Base-by-base conservation (phyloP, 139 green algal species). In the Coccomyxa sp. region DNA sequence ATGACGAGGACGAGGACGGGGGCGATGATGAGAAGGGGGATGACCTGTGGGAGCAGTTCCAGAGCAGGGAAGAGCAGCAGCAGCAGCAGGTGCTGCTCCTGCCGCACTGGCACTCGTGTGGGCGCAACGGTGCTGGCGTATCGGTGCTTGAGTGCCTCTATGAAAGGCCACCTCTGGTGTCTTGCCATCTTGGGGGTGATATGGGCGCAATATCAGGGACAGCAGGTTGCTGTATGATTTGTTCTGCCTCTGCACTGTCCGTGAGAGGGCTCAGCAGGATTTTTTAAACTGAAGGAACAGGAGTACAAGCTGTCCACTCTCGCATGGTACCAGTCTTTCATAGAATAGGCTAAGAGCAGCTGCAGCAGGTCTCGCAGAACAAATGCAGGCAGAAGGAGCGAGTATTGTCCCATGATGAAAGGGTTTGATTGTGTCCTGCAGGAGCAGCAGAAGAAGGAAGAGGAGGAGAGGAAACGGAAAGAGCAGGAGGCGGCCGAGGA, bases 21-120 rank as follows among this genome's bases (percentile, higher is more conserved):
- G 24, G 68, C 24, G 39, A 58, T 58, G 12, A 78, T 50, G 6
- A 16, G 10, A 78, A 88, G 72, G 79, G 85, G 22, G 85, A 89
- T 71, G 77, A 84, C 34, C 68, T 89, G 70, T 89, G 85, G 85
- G 78, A 73, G 9, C 82, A 89, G 79, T 89, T 89, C 76, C 72
- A 87, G 82, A 79, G 75, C 9, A 73, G 80, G 9, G 85, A 87
- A 78, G 55, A 77, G 50, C 68, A 83, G 58, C 75, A 87, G 84
- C 73, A 81, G 78, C 73, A 78, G 78, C 74, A 69, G 68, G 22
- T 72, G 31, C 29, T 12, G n/a, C 68, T 37, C 68, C 31, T 58
- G 44, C 0, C 8, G 64, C 24, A 33, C 10, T 38, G 18, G 64
- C n/a, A 12, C 8, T 38, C 8, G n/a, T 8, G 10, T 18, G 10